Percentiles rank a stretch among this genome's conserved stretches.
phyloP scores from a whole-genome alignment of 768 basidiomycete genomes.

The Royoungia palumana region DNA sequence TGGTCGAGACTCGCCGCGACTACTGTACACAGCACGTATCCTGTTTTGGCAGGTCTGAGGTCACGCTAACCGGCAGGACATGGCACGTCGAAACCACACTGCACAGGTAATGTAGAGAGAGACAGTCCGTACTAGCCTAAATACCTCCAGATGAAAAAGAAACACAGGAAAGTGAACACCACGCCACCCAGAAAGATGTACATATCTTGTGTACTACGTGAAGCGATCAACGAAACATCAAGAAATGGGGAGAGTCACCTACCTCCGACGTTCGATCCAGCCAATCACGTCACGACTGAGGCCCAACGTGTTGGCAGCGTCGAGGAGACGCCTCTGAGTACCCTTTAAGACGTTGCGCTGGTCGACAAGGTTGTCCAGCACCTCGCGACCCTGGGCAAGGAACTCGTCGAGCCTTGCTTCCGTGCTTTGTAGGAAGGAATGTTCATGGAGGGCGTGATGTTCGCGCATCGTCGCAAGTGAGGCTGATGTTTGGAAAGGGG shows the following conservation, averaged over 20 bases:
- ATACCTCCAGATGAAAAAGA: constrained; percentile 91
- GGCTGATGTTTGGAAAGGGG: constrained; percentile 71
- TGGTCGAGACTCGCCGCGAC: not conserved
- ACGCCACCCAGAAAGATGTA: constrained; percentile 89
- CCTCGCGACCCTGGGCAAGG: constrained; percentile 87
- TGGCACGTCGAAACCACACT: constrained; percentile 1
- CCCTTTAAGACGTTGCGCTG: constrained; percentile 93
- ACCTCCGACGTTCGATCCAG: constrained; percentile 97
- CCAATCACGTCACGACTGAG: constrained; percentile 92
- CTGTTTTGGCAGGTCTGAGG: constrained; percentile 21
- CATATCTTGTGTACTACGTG: constrained; percentile 83
- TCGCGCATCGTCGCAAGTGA: constrained; percentile 60
- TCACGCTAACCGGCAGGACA: not conserved
- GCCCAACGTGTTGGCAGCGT: constrained; percentile 92
- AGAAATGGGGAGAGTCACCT: constrained; percentile 1
- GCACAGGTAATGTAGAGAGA: not conserved
- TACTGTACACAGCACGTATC: not conserved
- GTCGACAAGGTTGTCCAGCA: constrained; percentile 87
- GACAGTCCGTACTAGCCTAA: constrained; percentile 48
- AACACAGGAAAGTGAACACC: constrained; percentile 86
- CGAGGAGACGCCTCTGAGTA: constrained; percentile 81
- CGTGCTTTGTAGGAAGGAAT: constrained; percentile 83
- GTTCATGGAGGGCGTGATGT: constrained; percentile 79
- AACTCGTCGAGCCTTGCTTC: constrained; percentile 85
- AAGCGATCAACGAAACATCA: constrained; percentile 10